Evolutionary conservation across 2,329 filamentous ascomycete species (phyloP).

Genomic region (Ciborinia camelliae): DNA sequence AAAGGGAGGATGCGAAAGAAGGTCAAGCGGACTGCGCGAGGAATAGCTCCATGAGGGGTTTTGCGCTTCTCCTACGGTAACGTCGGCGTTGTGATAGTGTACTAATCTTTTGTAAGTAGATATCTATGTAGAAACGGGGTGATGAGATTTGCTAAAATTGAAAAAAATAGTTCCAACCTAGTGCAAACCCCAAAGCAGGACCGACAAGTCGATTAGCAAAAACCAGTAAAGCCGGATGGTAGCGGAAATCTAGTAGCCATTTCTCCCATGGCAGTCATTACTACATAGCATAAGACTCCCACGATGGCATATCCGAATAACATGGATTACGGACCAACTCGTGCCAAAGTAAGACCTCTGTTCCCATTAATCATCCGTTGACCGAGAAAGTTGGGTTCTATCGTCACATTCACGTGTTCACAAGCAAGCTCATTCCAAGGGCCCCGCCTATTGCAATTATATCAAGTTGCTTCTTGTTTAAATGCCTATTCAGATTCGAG

Average conservation of each 20-base stretch:
- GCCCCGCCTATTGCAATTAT: constrained; percentile 72
- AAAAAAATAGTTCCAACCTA: constrained; percentile 42
- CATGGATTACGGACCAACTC: constrained; percentile 59
- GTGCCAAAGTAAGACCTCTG: constrained; percentile 39
- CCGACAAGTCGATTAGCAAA: constrained; percentile 76
- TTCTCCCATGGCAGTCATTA: constrained; percentile 66
- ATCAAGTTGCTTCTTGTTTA: no score
- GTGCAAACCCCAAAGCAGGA: constrained; percentile 73
- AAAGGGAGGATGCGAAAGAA: constrained; percentile 61
- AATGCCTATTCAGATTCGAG: no score
- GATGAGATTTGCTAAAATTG: constrained; percentile 24
- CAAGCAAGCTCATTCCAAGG: constrained; percentile 68
- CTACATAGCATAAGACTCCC: constrained; percentile 70
- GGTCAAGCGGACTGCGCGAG: constrained; percentile 60
- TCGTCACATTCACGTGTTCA: constrained; percentile 49
- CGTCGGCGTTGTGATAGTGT: constrained; percentile 70
- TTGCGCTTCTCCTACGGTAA: constrained; percentile 62
- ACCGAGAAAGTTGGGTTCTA: not conserved
- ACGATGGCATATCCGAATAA: constrained; percentile 69
- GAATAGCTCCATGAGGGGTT: constrained; percentile 64
- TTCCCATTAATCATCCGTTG: constrained; percentile 30
- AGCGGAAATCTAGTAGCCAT: constrained; percentile 83
- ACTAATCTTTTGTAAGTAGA: constrained; percentile 39
- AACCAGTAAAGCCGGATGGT: constrained; percentile 75
- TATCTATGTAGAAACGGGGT: not conserved